Evolutionary conservation across 73 alveolate species (phyloP).

Genomic region (Paramecium caudatum): DNA sequence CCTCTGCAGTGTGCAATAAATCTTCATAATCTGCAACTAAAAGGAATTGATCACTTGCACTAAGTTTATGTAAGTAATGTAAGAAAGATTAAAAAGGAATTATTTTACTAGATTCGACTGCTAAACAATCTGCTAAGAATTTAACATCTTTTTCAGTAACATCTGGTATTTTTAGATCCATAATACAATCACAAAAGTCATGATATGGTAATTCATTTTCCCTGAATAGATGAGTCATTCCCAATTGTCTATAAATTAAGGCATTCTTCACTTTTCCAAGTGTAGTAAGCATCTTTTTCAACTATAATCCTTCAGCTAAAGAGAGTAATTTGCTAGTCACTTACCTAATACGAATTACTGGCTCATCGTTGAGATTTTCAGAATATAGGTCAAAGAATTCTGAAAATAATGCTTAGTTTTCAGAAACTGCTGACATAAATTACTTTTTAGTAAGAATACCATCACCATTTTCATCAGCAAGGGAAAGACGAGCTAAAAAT

Average conservation of each 20-base stretch:
- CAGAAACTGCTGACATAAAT: conserved; percentile 52
- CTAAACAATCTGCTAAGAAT: conserved; percentile 58
- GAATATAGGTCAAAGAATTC: conserved; percentile 65
- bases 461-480: conserved; percentile 51
- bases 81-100: conserved; percentile 19
- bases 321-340: not conserved
- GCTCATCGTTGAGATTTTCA: conserved; percentile 43
- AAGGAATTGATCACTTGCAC: conserved; percentile 44
- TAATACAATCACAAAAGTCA: conserved; percentile 42
- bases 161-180: conserved; percentile 65
- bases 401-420: conserved; percentile 40
- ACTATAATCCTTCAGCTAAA: not conserved
- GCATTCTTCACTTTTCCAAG: conserved; percentile 46
- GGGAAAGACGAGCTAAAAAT: conserved; percentile 16
- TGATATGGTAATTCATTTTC: conserved; percentile 48
- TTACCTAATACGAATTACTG: not conserved
- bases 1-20: conserved; percentile 31
- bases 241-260: conserved; percentile 36
- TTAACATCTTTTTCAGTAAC: conserved; percentile 45
- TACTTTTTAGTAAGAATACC: conserved; percentile 51
- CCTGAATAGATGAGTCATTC: conserved; percentile 21
- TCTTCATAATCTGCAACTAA: conserved; percentile 61
- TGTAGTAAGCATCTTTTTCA: not conserved
- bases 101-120: conserved; percentile 22
- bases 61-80: conserved; percentile 53